These are phyloP conservation scores for Fusarium continuum DNA, from an alignment of 2,329 filamentous ascomycete species.

Conservation along the genomic window DNA sequence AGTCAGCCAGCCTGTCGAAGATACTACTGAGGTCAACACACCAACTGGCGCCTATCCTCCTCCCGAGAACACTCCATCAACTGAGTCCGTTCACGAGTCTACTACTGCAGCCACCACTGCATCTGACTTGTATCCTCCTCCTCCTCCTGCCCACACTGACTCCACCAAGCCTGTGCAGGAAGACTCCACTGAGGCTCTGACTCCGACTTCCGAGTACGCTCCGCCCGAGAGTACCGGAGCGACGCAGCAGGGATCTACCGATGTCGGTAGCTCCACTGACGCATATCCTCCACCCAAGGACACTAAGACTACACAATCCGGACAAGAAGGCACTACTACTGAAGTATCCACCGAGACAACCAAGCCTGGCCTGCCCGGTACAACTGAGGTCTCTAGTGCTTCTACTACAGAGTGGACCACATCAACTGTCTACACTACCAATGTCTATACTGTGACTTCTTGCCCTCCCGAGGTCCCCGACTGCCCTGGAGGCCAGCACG, in stretches of 20 bases:
- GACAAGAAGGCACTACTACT: slow-evolving; percentile 2
- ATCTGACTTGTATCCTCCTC: not conserved
- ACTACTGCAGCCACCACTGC: not conserved
- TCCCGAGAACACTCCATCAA: not conserved
- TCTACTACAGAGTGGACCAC: slow-evolving; percentile 25
- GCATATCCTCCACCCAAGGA: slow-evolving; percentile 17
- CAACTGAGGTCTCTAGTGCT: not conserved
- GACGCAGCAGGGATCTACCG: slow-evolving; percentile 20
- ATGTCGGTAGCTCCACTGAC: slow-evolving; percentile 4
- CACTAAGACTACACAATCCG: not conserved
- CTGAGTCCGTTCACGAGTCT: not conserved
- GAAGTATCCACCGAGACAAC: slow-evolving; percentile 9
- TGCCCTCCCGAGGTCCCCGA: slow-evolving; percentile 32
- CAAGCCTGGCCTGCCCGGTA: not conserved
- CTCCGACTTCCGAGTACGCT: slow-evolving; percentile 12
- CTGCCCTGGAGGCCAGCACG: slow-evolving; percentile 24
- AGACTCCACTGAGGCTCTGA: slow-evolving; percentile 17
- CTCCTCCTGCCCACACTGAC: slow-evolving; percentile 12
- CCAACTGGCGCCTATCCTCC: not conserved
- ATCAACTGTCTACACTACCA: slow-evolving; percentile 39
- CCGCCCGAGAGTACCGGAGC: slow-evolving; percentile 14
- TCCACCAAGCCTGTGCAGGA: slow-evolving; percentile 7
- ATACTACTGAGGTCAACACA: not conserved
- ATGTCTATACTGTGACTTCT: slow-evolving; percentile 35
- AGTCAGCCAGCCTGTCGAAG: slow-evolving; percentile 6